Evolutionary conservation across 352 stramenopile genomes (phyloP).

Genomic region (Aphanomyces astaci): DNA sequence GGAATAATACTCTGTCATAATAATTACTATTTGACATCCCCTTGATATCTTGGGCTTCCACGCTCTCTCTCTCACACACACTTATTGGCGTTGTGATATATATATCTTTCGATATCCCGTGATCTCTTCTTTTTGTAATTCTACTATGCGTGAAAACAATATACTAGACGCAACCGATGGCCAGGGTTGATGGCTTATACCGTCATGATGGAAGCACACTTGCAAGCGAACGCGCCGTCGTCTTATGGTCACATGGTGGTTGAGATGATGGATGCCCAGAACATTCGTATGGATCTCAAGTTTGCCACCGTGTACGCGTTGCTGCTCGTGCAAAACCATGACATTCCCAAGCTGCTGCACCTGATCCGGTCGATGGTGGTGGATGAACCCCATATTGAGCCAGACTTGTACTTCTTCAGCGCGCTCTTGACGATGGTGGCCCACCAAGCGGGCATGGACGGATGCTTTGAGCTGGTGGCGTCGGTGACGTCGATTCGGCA

Average conservation of each 20-base stretch:
- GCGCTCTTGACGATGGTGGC: not conserved
- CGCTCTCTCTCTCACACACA: too few relatives aligned
- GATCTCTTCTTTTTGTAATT: too few relatives aligned
- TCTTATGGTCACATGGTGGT: not conserved
- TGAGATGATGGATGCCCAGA: slow-evolving; percentile 1
- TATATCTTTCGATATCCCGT: too few relatives aligned
- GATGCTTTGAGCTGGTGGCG: not conserved
- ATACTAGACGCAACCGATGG: not conserved
- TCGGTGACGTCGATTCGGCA: not conserved
- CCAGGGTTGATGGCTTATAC: not conserved
- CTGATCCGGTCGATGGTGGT: not conserved
- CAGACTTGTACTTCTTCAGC: not conserved
- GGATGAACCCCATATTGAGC: not conserved
- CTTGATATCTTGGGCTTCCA: too few relatives aligned
- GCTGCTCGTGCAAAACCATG: not conserved
- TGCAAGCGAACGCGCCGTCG: not conserved
- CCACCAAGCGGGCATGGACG: not conserved
- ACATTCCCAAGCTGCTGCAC: not conserved
- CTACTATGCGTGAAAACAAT: too few relatives aligned
- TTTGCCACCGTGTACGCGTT: slow-evolving; percentile 4
- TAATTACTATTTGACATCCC: too few relatives aligned
- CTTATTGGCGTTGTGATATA: too few relatives aligned
- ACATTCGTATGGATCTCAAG: not conserved
- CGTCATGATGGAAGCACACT: not conserved
- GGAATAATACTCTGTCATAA: too few relatives aligned